Percentiles rank a stretch among this genome's conserved stretches.
phyloP scores from a whole-genome alignment of 495 filamentous ascomycete species.

The Talaromyces nanjingensis region DNA sequence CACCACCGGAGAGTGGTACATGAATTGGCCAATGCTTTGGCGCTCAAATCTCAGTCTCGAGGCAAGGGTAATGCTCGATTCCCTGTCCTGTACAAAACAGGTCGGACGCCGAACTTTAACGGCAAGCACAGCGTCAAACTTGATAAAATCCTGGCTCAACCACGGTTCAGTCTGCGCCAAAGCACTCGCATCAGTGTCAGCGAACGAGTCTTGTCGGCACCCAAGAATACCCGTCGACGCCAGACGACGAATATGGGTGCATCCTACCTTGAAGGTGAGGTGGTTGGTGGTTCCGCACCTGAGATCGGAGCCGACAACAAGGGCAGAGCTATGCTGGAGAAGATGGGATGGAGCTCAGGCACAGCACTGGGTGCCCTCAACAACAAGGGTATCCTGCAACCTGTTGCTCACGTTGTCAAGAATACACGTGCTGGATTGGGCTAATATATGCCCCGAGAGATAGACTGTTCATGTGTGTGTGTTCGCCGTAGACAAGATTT shows the following conservation, averaged over 20 bases:
- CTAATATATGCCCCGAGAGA: conserved; percentile 28
- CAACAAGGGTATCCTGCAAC: conserved; percentile 82
- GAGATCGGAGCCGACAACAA: conserved; percentile 79
- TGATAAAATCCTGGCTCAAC: conserved; percentile 25
- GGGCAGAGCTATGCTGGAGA: conserved; percentile 85
- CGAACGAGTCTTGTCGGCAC: not conserved
- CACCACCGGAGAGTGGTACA: conserved; percentile 69
- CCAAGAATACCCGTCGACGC: conserved; percentile 26
- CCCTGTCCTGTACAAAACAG: conserved; percentile 70
- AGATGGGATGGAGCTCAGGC: conserved; percentile 93
- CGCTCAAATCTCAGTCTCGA: conserved; percentile 74
- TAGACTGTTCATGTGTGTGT: not conserved
- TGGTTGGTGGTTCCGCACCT: conserved; percentile 77
- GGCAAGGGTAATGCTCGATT: conserved; percentile 70
- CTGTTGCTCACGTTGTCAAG: conserved; percentile 84
- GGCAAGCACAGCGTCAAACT: conserved; percentile 34
- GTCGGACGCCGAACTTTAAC: conserved; percentile 48
- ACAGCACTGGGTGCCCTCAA: conserved; percentile 76
- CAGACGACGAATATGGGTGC: conserved; percentile 27
- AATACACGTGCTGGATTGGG: conserved; percentile 78
- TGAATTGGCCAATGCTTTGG: conserved; percentile 59
- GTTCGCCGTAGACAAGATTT: not conserved
- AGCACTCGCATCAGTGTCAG: not conserved
- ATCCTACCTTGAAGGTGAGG: conserved; percentile 75
- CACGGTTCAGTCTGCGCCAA: conserved; percentile 8